Evolutionary conservation across 2,329 filamentous ascomycete genomes (phyloP), one percentile per base, ranked within the genome.

Genomic region (Aspergillus proliferans): DNA sequence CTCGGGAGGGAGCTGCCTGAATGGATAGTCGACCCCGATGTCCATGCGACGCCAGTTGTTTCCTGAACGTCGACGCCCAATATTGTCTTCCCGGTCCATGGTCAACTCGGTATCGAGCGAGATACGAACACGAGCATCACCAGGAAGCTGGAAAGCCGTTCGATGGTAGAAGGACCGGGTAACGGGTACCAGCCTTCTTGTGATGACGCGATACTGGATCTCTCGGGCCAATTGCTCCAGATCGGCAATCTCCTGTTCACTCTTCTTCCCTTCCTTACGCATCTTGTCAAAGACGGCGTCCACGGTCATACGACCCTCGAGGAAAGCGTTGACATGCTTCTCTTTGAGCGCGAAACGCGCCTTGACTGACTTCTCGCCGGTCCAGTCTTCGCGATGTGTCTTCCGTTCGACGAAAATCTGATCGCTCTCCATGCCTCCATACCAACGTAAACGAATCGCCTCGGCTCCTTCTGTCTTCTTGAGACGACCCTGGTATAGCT

Each of bases 401-500:
- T 98, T 98, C 54, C 93, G 83, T 76, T 98, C 93, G 21, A 98
- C 86, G 63, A 97, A 98, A 49, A 97, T 94, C 47, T 88, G 93
- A 65, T 97, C 91, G 47, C 78, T 89, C 61, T 93, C 84, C 92
- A 98, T 96, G 39, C 88, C 90, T 52, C 93, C 93, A 64, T 98
- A 98, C 93, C 93, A 98, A 57, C 93, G 83, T 52, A 98, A 78
- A 64, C 93, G 89, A 58, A 97, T 95, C 5, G 93, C 93, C 72
- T 98, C 93, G 2, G 93, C 93, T 44, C 93, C 93, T 69, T 98
- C 93, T 0, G 90, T 95, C 80, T 98, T 98, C 77, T 96, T 95
- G 62, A 98, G 73, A 45, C 93, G 88, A 12, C 93, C 93, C 67
- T 89, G 83, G 69, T 98, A 98, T 46, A 98, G 75, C 54, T 96